Conservation (phyloP, 1,284 basidiomycete species). For the Moniliella sp. region DNA sequence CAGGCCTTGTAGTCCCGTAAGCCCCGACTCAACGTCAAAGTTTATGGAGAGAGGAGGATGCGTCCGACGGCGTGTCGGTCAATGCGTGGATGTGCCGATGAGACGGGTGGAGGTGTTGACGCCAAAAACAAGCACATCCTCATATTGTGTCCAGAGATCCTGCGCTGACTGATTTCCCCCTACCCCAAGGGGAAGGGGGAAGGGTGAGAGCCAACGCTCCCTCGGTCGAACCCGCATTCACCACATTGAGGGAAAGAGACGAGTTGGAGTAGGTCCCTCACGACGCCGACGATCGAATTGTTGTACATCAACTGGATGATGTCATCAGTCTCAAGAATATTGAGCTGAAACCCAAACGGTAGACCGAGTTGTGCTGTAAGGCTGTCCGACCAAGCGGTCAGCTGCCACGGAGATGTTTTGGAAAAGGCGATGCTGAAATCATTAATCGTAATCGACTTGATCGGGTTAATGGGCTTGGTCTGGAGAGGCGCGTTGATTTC, state of each 20-base stretch:
- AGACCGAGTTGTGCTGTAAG: conserved; percentile 47
- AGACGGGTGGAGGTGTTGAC: too few species aligned
- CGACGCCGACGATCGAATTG: conserved; percentile 42
- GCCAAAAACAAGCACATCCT: too few species aligned
- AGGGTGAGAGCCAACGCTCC: conserved; percentile 51
- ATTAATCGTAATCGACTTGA: conserved; percentile 48
- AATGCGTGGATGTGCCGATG: too few species aligned
- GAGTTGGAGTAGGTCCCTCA: conserved; percentile 11
- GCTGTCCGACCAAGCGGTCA: conserved; percentile 42
- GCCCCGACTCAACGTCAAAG: too few species aligned
- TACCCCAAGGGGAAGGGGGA: too few species aligned
- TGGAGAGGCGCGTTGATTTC: conserved; percentile 46
- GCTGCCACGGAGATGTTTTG: conserved; percentile 43
- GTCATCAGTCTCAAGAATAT: conserved; percentile 48
- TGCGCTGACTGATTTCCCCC: too few species aligned
- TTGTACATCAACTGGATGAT: conserved; percentile 43
- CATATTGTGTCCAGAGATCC: too few species aligned
- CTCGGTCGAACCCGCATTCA: conserved; percentile 41
- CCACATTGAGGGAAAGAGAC: conserved; percentile 10
- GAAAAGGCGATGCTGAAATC: conserved; percentile 46
- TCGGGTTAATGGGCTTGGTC: conserved; percentile 45
- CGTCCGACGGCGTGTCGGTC: too few species aligned
- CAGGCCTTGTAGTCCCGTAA: too few species aligned
- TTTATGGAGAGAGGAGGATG: too few species aligned
- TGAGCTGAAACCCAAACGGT: conserved; percentile 54